phyloP scores from a whole-genome alignment of 768 basidiomycete species.

The Pleurotus platypus region DNA sequence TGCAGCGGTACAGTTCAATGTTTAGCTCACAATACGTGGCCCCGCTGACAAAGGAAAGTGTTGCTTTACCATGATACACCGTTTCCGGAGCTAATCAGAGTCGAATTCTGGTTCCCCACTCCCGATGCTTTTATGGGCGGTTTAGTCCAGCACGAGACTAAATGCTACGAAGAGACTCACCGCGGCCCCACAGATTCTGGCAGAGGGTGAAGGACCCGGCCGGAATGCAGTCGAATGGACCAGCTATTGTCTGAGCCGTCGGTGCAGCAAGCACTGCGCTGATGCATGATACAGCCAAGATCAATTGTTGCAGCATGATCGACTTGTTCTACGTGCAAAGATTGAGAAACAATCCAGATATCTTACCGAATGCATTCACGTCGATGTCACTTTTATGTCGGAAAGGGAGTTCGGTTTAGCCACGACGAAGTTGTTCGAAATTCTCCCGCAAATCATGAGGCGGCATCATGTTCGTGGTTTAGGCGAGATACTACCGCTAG shows the following conservation, averaged over 20 bases:
- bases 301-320: background rate
- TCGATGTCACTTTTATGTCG: background rate
- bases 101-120: conserved; percentile 46
- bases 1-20: background rate
- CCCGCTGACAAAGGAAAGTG: background rate
- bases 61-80: conserved; percentile 39
- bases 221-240: conserved; percentile 39
- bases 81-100: conserved; percentile 35
- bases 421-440: background rate
- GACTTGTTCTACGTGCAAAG: background rate
- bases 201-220: conserved; percentile 49
- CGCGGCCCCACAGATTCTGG: conserved; percentile 53
- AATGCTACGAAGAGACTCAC: conserved; percentile 20
- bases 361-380: background rate
- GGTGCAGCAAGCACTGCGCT: conserved; percentile 9
- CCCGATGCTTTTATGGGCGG: conserved; percentile 29
- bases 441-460: background rate
- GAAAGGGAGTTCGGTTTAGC: background rate
- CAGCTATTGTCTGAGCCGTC: conserved; percentile 37
- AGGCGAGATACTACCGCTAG: background rate
- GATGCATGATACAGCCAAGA: background rate
- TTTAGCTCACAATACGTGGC: background rate
- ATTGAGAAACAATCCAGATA: background rate
- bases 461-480: background rate
- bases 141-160: background rate